phyloP scores from a whole-genome alignment of 2,329 filamentous ascomycete genomes.

The Trichophyton simii region DNA sequence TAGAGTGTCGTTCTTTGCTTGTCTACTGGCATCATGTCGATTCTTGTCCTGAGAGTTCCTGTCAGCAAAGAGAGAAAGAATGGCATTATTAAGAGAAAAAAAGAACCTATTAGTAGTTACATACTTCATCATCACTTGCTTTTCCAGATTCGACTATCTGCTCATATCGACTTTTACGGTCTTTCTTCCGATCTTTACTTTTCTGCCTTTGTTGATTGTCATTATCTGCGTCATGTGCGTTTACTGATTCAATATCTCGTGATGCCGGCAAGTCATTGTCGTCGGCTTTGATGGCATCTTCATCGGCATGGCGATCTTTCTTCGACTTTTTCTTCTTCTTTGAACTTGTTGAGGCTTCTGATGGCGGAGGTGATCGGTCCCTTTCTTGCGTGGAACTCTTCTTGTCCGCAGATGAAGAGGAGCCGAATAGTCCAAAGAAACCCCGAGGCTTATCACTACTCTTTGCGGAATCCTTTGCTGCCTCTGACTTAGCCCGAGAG shows the following conservation, averaged over 20 bases:
- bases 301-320: conserved; percentile 34
- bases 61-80: background rate
- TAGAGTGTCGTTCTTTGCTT: background rate
- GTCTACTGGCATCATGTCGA: background rate
- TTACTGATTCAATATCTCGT: conserved; percentile 33
- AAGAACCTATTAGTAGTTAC: conserved; percentile 2
- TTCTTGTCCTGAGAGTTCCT: conserved; percentile 2
- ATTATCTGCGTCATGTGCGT: conserved; percentile 22
- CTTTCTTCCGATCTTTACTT: conserved; percentile 19
- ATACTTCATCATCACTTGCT: conserved; percentile 27
- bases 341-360: conserved; percentile 26
- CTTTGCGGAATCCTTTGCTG: conserved; percentile 13
- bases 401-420: conserved; percentile 15
- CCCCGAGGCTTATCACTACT: conserved; percentile 21
- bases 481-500: conserved; percentile 20
- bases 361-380: background rate
- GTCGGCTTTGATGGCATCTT: conserved; percentile 38
- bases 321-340: conserved; percentile 35
- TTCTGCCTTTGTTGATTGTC: conserved; percentile 15
- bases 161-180: conserved; percentile 26
- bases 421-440: conserved; percentile 25
- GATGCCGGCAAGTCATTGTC: conserved; percentile 36
- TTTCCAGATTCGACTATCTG: conserved; percentile 18
- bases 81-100: conserved; percentile 2
- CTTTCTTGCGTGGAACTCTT: background rate